phyloP scores from a whole-genome alignment of 2,329 filamentous ascomycete genomes.

The Volutella citrinella region DNA sequence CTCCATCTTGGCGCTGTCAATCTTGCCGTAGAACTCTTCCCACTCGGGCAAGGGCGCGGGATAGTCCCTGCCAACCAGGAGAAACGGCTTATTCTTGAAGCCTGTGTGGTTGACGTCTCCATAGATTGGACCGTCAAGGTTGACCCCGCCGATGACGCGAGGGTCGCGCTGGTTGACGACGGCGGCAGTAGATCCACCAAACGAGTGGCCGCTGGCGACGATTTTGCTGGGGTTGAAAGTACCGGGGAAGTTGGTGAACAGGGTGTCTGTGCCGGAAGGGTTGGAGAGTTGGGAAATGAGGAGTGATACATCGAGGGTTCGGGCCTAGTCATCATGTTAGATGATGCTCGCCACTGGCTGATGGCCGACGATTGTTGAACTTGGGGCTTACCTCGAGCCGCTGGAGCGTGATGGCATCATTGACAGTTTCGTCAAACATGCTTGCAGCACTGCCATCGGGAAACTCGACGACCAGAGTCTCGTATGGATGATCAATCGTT shows the following conservation, averaged over 20 bases:
- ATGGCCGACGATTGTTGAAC: neutral
- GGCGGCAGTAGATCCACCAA: conserved; percentile 15
- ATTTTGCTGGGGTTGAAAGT: conserved; percentile 5
- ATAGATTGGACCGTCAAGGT: conserved; percentile 12
- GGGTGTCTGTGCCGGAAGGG: conserved; percentile 3
- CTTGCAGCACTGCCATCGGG: conserved; percentile 34
- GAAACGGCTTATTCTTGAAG: conserved; percentile 20
- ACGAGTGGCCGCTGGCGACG: conserved; percentile 11
- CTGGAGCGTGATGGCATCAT: neutral
- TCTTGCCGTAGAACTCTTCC: conserved; percentile 7
- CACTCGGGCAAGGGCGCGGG: neutral
- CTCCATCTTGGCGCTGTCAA: conserved; percentile 10
- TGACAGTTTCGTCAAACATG: neutral
- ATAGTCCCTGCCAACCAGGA: conserved; percentile 3
- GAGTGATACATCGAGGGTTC: conserved; percentile 7
- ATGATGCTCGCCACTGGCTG: neutral
- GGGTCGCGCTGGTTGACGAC: conserved; percentile 27
- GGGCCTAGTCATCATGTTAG: neutral
- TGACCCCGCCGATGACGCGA: conserved; percentile 31
- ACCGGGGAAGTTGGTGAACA: conserved; percentile 10
- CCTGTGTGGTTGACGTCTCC: conserved; percentile 19
- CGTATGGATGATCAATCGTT: conserved; percentile 46
- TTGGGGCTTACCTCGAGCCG: conserved; percentile 6
- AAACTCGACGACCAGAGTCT: conserved; percentile 41
- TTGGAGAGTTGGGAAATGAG: conserved; percentile 21